Evolutionary conservation across 2,329 filamentous ascomycete genomes (phyloP).

Genomic region (Coniochaeta sp.): DNA sequence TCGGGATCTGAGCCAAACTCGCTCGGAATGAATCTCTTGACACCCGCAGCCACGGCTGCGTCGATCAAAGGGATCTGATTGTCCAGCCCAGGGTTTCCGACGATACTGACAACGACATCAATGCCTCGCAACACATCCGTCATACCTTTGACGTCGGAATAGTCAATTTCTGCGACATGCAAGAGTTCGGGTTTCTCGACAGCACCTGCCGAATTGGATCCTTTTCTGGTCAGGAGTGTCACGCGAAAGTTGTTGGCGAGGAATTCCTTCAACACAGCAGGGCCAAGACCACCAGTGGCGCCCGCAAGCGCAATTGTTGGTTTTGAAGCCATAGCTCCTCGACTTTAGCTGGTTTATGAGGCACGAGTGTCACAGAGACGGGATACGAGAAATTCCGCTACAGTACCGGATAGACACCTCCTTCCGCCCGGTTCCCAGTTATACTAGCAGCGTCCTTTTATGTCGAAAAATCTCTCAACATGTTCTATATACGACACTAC

Average conservation of each 20-base stretch:
- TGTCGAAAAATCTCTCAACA: neutral
- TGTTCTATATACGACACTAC: neutral
- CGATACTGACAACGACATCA: constrained; percentile 45
- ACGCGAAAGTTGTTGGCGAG: constrained; percentile 32
- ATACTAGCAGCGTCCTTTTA: neutral
- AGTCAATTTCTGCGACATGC: constrained; percentile 38
- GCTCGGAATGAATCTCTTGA: constrained; percentile 48
- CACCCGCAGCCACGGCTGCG: constrained; percentile 46
- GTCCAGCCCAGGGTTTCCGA: constrained; percentile 32
- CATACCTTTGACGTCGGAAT: constrained; percentile 34
- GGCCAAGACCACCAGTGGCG: constrained; percentile 22
- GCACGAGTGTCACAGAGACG: neutral
- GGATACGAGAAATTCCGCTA: neutral
- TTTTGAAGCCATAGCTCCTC: constrained; percentile 5
- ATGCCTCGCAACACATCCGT: constrained; percentile 38
- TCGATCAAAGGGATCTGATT: constrained; percentile 43
- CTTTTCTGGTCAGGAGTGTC: constrained; percentile 39
- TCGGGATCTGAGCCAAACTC: constrained; percentile 34
- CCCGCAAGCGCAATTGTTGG: constrained; percentile 12
- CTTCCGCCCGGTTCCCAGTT: neutral
- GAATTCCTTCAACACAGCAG: constrained; percentile 17
- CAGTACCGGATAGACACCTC: neutral
- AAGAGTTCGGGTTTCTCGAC: constrained; percentile 21
- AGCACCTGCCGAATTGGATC: constrained; percentile 25
- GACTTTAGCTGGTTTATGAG: neutral